phyloP scores from a whole-genome alignment of 1,284 basidiomycete species.

The Phellinidium pouzarii region DNA sequence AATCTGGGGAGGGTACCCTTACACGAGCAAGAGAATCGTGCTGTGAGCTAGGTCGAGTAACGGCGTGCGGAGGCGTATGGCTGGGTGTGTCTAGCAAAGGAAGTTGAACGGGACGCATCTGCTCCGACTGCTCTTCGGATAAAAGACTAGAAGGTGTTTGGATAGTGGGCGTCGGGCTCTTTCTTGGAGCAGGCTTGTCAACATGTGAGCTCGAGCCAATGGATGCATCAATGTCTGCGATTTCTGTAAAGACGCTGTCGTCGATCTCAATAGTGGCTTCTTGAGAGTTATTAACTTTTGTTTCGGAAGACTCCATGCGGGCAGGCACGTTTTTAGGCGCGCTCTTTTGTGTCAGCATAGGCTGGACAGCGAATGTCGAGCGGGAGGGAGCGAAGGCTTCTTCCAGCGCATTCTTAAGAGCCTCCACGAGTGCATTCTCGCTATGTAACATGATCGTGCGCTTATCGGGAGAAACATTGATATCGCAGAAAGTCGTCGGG shows the following conservation, averaged over 20 bases:
- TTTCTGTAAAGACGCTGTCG: background rate
- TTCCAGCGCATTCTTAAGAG: constrained; percentile 66
- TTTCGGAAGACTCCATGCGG: background rate
- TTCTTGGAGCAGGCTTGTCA: background rate
- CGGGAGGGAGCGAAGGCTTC: constrained; percentile 56
- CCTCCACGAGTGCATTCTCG: constrained; percentile 75
- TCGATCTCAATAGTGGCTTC: background rate
- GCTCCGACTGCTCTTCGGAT: constrained; percentile 18
- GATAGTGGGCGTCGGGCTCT: background rate
- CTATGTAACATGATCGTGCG: constrained; percentile 90
- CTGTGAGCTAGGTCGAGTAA: background rate
- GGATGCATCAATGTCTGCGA: too few species aligned
- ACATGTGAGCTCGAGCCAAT: background rate
- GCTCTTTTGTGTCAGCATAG: constrained; percentile 15
- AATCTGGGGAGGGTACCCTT: background rate
- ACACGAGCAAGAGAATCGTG: background rate
- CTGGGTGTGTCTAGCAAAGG: background rate
- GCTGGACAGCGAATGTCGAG: constrained; percentile 60
- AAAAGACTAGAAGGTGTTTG: background rate
- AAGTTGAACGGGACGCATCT: too few species aligned
- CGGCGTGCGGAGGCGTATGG: background rate
- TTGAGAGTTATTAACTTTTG: background rate
- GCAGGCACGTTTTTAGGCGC: background rate
- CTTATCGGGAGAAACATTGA: constrained; percentile 97
- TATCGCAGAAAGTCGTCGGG: constrained; percentile 68